Base-by-base conservation (phyloP, 768 basidiomycete species). In the Filobasidium floriforme region DNA sequence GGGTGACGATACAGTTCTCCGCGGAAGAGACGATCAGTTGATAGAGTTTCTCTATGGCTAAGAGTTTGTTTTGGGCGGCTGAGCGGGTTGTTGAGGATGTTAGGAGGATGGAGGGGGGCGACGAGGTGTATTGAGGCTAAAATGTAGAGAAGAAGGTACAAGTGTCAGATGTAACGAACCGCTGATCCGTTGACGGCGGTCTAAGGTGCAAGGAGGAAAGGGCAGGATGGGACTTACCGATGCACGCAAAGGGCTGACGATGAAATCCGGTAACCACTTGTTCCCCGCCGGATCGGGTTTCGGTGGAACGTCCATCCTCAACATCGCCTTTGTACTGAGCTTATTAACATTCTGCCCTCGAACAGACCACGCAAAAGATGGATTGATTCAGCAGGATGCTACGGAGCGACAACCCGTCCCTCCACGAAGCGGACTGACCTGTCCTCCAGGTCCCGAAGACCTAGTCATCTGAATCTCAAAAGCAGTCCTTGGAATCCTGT, bases 301-400 rank as follows among this genome's bases (percentile, higher is more conserved):
- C 6, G 49, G 15, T 18, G 60, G 22, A 49, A 52, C 18, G 29
- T 22, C 37, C 32, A 64, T 41, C 61, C 75, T 60, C 12, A 78
- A 24, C 7, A 71, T 70, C 15, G 76, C 76, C 65, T 78, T 78
- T 18, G 77, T 76, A 64, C 72, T 73, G n/a, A 76, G 75, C 64
- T 75, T 78, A 59, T 78, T 78, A 26, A 78, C 77, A 67, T 78
- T 76, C 77, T 78, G 49, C 32, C 32, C 4, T 54, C 12, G 52
- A 46, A 37, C n/a, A 55, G 2, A 32, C 24, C 24, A 62, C 61
- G 24, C n/a, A 2, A 28, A 12, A 1, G n/a, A 59, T 43, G n/a
- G 41, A 22, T 32, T 32, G 28, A 40, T 60, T 22, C 11, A 12
- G 32, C 59, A 60, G 11, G 32, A 40, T 19, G 43, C 10, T 19